Conservation (phyloP, 2,329 filamentous ascomycete genomes). For the Emericellopsis cladophorae region DNA sequence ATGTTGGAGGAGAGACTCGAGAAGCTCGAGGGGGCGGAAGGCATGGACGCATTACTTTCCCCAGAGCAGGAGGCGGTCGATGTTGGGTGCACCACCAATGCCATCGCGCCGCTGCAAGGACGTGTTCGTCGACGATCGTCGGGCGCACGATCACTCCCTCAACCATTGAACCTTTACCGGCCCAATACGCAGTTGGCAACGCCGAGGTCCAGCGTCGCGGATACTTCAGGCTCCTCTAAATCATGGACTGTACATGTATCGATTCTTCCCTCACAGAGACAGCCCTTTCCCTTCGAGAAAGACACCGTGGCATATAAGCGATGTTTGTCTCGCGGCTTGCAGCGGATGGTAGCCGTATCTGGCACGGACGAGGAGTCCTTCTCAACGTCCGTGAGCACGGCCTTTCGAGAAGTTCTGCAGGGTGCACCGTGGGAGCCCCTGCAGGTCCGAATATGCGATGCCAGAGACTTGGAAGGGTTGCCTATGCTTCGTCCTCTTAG, state of each 20-base stretch:
- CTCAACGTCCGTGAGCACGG: slow-evolving; percentile 29
- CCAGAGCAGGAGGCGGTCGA: slow-evolving; percentile 9
- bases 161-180: not conserved
- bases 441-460: slow-evolving; percentile 46
- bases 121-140: not conserved
- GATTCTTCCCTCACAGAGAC: slow-evolving; percentile 37
- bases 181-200: not conserved
- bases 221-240: slow-evolving; percentile 10
- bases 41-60: slow-evolving; percentile 8
- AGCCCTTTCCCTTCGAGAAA: slow-evolving; percentile 48
- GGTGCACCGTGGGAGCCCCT: slow-evolving; percentile 43
- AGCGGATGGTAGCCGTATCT: slow-evolving; percentile 41
- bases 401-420: slow-evolving; percentile 35
- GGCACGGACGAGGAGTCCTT: slow-evolving; percentile 37
- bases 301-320: slow-evolving; percentile 49
- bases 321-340: slow-evolving; percentile 45
- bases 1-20: slow-evolving; percentile 42
- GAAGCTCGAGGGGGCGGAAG: slow-evolving; percentile 19
- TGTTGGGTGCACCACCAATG: not conserved
- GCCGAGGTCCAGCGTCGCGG: not conserved
- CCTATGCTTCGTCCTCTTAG: slow-evolving; percentile 40
- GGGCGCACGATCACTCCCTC: not conserved
- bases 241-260: slow-evolving; percentile 49
- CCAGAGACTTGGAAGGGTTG: slow-evolving; percentile 37
- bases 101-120: not conserved